Conservation (phyloP, 352 stramenopile species). For the Phytophthora ramorum region DNA sequence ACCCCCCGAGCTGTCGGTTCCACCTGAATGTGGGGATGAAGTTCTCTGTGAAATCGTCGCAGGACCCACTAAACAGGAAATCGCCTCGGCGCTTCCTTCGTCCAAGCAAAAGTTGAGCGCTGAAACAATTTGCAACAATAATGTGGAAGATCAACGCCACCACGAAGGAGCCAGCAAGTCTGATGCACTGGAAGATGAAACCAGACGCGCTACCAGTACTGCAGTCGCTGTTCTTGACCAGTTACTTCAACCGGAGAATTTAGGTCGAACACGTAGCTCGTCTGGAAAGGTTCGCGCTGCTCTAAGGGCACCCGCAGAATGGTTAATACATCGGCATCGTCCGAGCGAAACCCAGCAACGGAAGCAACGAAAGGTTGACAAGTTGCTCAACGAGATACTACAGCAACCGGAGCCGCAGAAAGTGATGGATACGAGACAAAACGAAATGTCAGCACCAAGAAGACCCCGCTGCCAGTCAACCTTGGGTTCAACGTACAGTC, state of each 20-base stretch:
- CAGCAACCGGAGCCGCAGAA: conserved; percentile 11
- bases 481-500: conserved; percentile 43
- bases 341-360: conserved; percentile 46
- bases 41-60: neutral
- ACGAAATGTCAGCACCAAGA: conserved; percentile 26
- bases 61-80: conserved; percentile 18
- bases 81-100: conserved; percentile 2
- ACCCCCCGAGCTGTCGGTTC: neutral
- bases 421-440: conserved; percentile 2
- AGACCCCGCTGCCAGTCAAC: conserved; percentile 43
- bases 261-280: neutral
- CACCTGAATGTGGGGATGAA: conserved; percentile 7
- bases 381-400: conserved; percentile 45
- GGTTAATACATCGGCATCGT: conserved; percentile 67
- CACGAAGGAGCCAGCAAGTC: conserved; percentile 2
- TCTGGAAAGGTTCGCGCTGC: conserved; percentile 20
- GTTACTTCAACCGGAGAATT: conserved; percentile 19
- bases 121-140: conserved; percentile 4
- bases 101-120: neutral
- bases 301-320: conserved; percentile 53
- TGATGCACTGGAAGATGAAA: neutral
- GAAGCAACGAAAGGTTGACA: conserved; percentile 53
- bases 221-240: conserved; percentile 19
- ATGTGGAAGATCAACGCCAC: conserved; percentile 17
- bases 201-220: conserved; percentile 3